Base-by-base conservation (phyloP, 495 filamentous ascomycete species). In the Talaromyces thailandensis region DNA sequence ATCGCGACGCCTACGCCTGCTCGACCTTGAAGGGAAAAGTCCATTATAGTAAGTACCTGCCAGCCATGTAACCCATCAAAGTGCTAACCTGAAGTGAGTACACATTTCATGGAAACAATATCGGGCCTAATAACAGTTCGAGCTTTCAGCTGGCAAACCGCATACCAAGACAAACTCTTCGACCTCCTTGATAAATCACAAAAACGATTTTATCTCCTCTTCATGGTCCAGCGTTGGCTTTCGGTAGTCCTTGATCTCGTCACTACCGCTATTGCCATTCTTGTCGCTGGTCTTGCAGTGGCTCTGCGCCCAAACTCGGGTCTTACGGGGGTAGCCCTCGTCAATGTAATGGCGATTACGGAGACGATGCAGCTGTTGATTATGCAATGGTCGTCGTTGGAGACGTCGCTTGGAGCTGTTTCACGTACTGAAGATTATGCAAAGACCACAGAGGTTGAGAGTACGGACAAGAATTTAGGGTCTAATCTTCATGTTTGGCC, bases 1-100 rank as follows among this genome's bases (percentile, higher is more conserved):
- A 0, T 82, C 80, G 2, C 73, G 79, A 9, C 81, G 84, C 64
- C 66, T 85, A 3, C 78, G 81, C 12, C 66, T 84, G 11, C 69
- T 85, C 14, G 82, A 84, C 32, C 66, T 82, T 4, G 79, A 81
- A 68, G 70, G 75, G 9, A 77, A 79, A 67, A 70, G 79, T 1
- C 77, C 79, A 1, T 68, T 84, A 1, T 81, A 76, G 52, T 80
- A 50, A 50, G 45, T 50, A 21, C 8, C 6, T 3, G 2, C 18
- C 7, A 9, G 3, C 40, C 14, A 48, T n/a, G 6, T 18, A 7
- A 5, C 43, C 14, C 11, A 1, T 23, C 43, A 48, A 48, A 18
- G 43, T 18, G 43, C 43, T 48, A 48, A 48, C 43, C 6, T 48
- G 14, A 48, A 48, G 43, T 18, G 14, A 48, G 45, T 57, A 73